Evolutionary conservation across 2,329 filamentous ascomycete species (phyloP).

Genomic region (Didymosphaeria variabile): DNA sequence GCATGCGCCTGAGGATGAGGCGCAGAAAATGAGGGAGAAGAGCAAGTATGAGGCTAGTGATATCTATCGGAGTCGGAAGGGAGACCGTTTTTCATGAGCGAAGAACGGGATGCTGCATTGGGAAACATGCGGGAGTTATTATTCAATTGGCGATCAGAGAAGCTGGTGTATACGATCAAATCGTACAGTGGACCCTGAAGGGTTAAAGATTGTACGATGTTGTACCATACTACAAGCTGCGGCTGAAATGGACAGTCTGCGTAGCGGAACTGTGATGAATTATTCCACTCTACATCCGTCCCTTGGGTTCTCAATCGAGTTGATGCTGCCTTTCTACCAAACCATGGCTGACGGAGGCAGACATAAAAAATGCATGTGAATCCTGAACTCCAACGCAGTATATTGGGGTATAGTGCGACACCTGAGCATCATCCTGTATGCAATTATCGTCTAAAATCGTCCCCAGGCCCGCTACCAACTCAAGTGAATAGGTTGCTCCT

Average conservation of each 20-base stretch:
- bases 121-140: background rate
- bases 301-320: constrained; percentile 2
- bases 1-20: constrained; percentile 78
- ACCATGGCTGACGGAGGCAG: background rate
- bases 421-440: constrained; percentile 8
- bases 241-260: background rate
- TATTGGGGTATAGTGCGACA: constrained; percentile 43
- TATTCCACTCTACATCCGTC: constrained; percentile 18
- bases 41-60: constrained; percentile 87
- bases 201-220: constrained; percentile 14
- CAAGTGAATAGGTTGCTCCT: constrained; percentile 42
- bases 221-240: constrained; percentile 22
- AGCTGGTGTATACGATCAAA: background rate
- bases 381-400: constrained; percentile 36
- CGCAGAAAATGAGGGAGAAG: constrained; percentile 74
- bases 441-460: constrained; percentile 6
- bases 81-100: constrained; percentile 75
- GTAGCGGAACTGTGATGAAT: constrained; percentile 10
- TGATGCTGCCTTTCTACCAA: background rate
- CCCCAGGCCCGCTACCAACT: constrained; percentile 8
- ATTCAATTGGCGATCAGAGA: background rate
- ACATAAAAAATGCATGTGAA: constrained; percentile 4
- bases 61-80: constrained; percentile 80
- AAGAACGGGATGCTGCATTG: background rate
- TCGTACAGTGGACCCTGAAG: background rate